Percentiles rank a stretch among this genome's conserved stretches.
These are phyloP conservation scores for Metschnikowia orientalis DNA, from an alignment of 805 yeast genomes.

Conservation along the genomic window DNA sequence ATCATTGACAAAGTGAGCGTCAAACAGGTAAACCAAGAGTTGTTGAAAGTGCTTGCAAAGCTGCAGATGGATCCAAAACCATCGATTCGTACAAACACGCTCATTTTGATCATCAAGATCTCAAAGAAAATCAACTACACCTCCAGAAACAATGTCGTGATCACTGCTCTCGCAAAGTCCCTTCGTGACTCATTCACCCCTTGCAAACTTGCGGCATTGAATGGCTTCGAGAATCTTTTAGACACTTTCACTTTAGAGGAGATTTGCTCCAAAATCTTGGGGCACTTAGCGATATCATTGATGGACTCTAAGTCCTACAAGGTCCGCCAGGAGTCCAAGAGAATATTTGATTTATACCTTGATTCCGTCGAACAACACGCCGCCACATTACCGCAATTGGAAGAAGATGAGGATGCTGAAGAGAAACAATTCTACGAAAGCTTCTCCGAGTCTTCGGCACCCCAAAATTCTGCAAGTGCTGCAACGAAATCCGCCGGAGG, in stretches of 20 bases:
- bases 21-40: slow-evolving; percentile 81
- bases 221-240: slow-evolving; percentile 63
- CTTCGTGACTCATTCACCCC: slow-evolving; percentile 75
- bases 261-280: slow-evolving; percentile 74
- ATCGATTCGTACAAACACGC: slow-evolving; percentile 73
- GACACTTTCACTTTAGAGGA: slow-evolving; percentile 69
- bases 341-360: slow-evolving; percentile 57
- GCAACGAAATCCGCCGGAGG: slow-evolving; percentile 16
- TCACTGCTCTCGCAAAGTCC: slow-evolving; percentile 83
- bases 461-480: neutral
- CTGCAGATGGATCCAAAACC: slow-evolving; percentile 74
- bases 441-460: slow-evolving; percentile 17
- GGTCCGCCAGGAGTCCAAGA: slow-evolving; percentile 70
- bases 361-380: slow-evolving; percentile 38
- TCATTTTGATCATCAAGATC: slow-evolving; percentile 62
- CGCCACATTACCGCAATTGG: slow-evolving; percentile 28
- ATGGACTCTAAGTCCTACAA: slow-evolving; percentile 63
- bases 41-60: slow-evolving; percentile 74
- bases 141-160: slow-evolving; percentile 67
- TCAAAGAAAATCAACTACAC: slow-evolving; percentile 51
- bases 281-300: slow-evolving; percentile 79
- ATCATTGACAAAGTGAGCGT: slow-evolving; percentile 65
- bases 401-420: slow-evolving; percentile 35
- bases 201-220: slow-evolving; percentile 69
- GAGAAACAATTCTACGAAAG: slow-evolving; percentile 35